Percentiles rank a stretch among this genome's conserved stretches.
Evolutionary conservation across 2,329 filamentous ascomycete genomes (phyloP).

Genomic region (Diaporthe australafricana): DNA sequence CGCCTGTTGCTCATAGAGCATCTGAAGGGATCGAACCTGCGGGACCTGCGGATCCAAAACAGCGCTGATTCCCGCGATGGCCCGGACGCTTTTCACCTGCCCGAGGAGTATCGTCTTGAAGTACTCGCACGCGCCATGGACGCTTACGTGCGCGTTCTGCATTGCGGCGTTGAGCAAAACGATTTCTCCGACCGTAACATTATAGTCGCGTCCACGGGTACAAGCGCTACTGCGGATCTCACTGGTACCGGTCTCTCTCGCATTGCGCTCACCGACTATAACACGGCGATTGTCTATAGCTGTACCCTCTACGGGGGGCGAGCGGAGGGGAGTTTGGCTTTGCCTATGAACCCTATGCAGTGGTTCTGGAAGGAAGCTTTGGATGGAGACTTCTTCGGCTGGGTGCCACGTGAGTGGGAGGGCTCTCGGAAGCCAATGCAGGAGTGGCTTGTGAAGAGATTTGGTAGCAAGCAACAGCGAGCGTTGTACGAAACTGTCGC

Average conservation of each 20-base stretch:
- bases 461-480: neutral
- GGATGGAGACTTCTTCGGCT: neutral
- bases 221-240: neutral
- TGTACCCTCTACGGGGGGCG: neutral
- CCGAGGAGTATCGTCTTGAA: neutral
- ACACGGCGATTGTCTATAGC: neutral
- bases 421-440: neutral
- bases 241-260: neutral
- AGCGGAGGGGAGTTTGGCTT: neutral
- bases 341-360: conserved; percentile 5
- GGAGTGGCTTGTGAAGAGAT: conserved; percentile 1
- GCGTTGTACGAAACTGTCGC: neutral
- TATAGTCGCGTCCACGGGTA: neutral
- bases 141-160: neutral
- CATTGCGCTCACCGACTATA: neutral
- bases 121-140: neutral
- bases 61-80: neutral
- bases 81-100: neutral
- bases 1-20: neutral
- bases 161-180: conserved; percentile 6
- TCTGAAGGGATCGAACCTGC: neutral
- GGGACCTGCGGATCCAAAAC: neutral
- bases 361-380: neutral
- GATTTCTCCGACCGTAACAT: neutral
- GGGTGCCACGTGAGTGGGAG: neutral